These are phyloP conservation scores for Anthoceros angustus DNA, from an alignment of 225 moss, liverwort and hornwort species.

Conservation along the genomic window DNA sequence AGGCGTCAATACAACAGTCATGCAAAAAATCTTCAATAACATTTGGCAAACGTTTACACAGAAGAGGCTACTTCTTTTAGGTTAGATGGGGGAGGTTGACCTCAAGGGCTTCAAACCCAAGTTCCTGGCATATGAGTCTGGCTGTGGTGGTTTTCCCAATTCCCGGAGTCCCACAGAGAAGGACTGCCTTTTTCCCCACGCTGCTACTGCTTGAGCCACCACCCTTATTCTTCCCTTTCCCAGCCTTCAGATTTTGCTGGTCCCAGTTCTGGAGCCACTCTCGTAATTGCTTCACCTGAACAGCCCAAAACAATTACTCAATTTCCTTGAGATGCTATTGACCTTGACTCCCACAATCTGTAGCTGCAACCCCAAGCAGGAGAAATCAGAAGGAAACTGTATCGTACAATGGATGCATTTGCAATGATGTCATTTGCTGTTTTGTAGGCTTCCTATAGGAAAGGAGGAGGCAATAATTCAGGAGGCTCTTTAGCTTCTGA, in stretches of 20 bases:
- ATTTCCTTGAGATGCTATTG: no score
- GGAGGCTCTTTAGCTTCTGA: conserved; percentile 80
- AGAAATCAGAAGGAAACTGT: no score
- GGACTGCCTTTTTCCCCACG: conserved; percentile 66
- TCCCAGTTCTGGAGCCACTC: conserved; percentile 89
- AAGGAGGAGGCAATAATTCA: conserved; percentile 74
- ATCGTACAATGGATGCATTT: no score
- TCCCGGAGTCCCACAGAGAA: conserved; percentile 85
- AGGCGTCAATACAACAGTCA: background rate
- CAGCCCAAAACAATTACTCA: background rate
- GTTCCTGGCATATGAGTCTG: conserved; percentile 61
- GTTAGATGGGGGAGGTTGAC: conserved; percentile 16
- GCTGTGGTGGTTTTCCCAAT: conserved; percentile 97
- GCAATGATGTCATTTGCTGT: conserved; percentile 54
- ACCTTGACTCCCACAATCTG: no score
- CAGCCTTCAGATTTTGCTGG: conserved; percentile 22
- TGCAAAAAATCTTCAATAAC: no score
- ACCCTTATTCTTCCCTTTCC: conserved; percentile 49
- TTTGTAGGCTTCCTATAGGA: conserved; percentile 88
- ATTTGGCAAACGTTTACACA: no score
- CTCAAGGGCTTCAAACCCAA: conserved; percentile 74
- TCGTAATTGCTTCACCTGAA: conserved; percentile 73
- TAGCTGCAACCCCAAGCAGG: no score
- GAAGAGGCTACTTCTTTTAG: no score
- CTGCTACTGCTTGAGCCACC: conserved; percentile 27